Evolutionary conservation across 345 rosid genomes (phyloP).

Genomic region (Barbarea vulgaris): DNA sequence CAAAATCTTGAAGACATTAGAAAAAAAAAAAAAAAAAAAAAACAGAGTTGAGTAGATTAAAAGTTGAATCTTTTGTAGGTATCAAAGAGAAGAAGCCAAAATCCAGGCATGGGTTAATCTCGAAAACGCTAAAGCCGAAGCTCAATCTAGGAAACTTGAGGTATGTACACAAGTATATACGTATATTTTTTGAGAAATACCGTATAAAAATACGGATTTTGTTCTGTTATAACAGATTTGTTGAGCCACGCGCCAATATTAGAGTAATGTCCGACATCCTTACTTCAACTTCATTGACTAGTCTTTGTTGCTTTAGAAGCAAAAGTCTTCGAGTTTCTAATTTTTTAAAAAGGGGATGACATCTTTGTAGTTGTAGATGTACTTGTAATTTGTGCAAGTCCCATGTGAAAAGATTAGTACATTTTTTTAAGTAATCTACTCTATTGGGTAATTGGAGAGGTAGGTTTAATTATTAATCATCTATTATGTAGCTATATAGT

Average conservation of each 20-base stretch:
- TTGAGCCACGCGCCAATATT: conserved; percentile 60
- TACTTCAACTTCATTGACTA: conserved; percentile 47
- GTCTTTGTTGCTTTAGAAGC: conserved; percentile 49
- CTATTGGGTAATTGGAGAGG: conserved; percentile 15
- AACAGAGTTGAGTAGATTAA: neutral
- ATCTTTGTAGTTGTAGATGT: conserved; percentile 35
- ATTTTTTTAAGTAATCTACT: neutral
- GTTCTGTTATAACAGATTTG: conserved; percentile 33
- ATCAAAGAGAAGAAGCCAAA: conserved; percentile 92
- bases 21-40: neutral
- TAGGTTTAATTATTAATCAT: neutral
- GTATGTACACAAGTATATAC: conserved; percentile 22
- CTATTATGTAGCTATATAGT: neutral
- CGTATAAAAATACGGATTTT: conserved; percentile 13
- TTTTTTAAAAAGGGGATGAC: conserved; percentile 37
- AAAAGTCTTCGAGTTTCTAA: conserved; percentile 44
- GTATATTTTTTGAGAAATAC: neutral
- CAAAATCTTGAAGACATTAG: neutral
- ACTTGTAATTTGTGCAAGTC: conserved; percentile 39
- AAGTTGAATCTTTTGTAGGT: conserved; percentile 47
- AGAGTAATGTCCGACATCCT: conserved; percentile 17
- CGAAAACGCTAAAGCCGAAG: conserved; percentile 95
- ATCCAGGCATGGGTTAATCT: conserved; percentile 96
- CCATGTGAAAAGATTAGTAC: conserved; percentile 32
- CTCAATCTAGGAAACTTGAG: conserved; percentile 93